Evolutionary conservation across 441 rosid genomes (phyloP).

Genomic region (Adansonia grandidieri): DNA sequence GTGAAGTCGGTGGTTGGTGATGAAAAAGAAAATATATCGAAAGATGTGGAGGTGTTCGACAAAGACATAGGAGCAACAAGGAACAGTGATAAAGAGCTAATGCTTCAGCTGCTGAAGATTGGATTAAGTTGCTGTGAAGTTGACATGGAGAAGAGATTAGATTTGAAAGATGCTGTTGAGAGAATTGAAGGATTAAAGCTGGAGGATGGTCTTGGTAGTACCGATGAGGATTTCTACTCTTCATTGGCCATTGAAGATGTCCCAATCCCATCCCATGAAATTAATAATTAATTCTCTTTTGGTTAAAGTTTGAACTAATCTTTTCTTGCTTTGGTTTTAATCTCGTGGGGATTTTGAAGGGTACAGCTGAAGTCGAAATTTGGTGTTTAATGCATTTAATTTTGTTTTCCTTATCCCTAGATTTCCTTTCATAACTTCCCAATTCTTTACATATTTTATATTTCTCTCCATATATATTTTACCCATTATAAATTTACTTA

Average conservation of each 20-base stretch:
- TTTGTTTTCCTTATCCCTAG: background rate
- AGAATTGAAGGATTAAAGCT: constrained; percentile 51
- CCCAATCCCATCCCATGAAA: constrained; percentile 25
- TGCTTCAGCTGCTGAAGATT: constrained; percentile 49
- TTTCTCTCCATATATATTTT: too few species aligned
- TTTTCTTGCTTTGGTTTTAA: background rate
- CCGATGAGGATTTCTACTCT: constrained; percentile 51
- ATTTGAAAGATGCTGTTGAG: constrained; percentile 50
- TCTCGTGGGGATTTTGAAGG: background rate
- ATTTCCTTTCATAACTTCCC: background rate
- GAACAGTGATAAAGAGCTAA: constrained; percentile 38
- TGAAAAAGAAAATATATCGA: constrained; percentile 31
- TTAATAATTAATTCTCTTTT: constrained; percentile 34
- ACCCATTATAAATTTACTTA: too few species aligned
- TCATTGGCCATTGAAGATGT: constrained; percentile 52
- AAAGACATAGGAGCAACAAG: constrained; percentile 45
- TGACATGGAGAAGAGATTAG: constrained; percentile 55
- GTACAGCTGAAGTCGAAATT: background rate
- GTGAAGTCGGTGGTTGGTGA: constrained; percentile 39
- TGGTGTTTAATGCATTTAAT: background rate
- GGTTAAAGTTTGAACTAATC: constrained; percentile 9
- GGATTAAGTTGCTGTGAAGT: constrained; percentile 58
- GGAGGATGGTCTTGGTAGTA: constrained; percentile 32
- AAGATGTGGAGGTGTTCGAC: constrained; percentile 43
- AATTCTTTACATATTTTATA: too few species aligned